Conservation (phyloP, 768 basidiomycete species). For the Tulasnella calospora region DNA sequence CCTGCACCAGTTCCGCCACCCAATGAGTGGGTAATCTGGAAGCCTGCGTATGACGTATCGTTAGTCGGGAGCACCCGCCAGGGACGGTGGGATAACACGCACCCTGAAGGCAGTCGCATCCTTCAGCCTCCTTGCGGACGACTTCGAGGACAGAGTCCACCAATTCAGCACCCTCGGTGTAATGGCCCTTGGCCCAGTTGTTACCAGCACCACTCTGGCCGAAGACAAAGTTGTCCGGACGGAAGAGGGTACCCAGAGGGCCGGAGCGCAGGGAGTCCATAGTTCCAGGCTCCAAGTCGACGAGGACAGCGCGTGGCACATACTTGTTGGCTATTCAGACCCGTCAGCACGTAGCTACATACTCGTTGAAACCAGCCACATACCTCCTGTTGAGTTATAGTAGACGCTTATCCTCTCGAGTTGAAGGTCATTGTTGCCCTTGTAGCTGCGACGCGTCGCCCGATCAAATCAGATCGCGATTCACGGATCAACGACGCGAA, state of each 20-base stretch:
- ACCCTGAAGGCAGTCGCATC: slow-evolving; percentile 95
- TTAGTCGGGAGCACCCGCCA: slow-evolving; percentile 13
- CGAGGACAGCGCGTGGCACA: slow-evolving; percentile 94
- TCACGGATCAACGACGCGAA: not conserved
- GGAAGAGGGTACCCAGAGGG: slow-evolving; percentile 86
- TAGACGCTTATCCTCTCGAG: slow-evolving; percentile 97
- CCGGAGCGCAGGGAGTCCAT: slow-evolving; percentile 91
- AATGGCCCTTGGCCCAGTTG: slow-evolving; percentile 99
- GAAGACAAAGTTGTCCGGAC: slow-evolving; percentile 97
- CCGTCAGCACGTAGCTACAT: not conserved
- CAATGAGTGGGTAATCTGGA: slow-evolving; percentile 98
- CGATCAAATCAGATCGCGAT: slow-evolving; percentile 15
- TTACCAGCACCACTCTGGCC: slow-evolving; percentile 98
- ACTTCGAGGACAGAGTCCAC: slow-evolving; percentile 98
- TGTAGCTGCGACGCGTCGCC: slow-evolving; percentile 48
- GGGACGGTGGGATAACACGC: not conserved
- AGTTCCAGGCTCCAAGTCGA: slow-evolving; percentile 96
- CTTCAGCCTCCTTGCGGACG: slow-evolving; percentile 98
- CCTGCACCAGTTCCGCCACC: slow-evolving; percentile 99
- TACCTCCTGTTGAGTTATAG: slow-evolving; percentile 87
- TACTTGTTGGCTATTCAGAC: slow-evolving; percentile 69
- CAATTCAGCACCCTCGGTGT: slow-evolving; percentile 95
- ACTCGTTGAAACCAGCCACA: not conserved
- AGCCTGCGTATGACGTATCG: slow-evolving; percentile 49
- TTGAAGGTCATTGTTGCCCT: slow-evolving; percentile 90